Base-by-base conservation (phyloP, 441 rosid species). In the Mallotus repandus region DNA sequence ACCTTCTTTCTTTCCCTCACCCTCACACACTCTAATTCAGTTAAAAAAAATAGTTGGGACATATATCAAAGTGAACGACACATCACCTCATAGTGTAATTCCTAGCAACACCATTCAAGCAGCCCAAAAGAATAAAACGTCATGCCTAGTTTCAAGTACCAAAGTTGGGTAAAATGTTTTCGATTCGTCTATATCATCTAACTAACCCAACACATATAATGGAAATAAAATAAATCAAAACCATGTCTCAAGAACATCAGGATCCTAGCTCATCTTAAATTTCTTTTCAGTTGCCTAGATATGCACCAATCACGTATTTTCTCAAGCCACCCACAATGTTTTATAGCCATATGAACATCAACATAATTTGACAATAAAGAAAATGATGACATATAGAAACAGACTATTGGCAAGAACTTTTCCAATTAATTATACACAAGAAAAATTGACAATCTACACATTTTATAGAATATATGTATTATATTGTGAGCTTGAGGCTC, bases 81-180 rank as follows among this genome's bases (percentile, higher is more conserved):
- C 94, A 71, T 93, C 93, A 71, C 95, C 95, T 74, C 97, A 95
- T 74, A 95, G 81, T 79, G 83, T 84, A 63, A 90, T 91, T 74
- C 99, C 96, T 80, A 89, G 74, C 97, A 95, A 90, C 75, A 93
- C 98, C 99, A 93, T 93, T 59, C 98, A 89, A 74, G 96, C 98
- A 84, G 93, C 99, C 98, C 99, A 95, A 74, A 95, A 95, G 76
- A 95, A 95, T 67, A 93, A 81, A 78, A 95, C 91, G 82, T 93
- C 99, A 76, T 95, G 98, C 60, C 98, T 97, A 71, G 98, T 95
- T 84, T 95, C 98, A 70, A 93, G 91, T 41, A 95, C 88, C 22
- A 97, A 91, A 66, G 98, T 93, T 19, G 99, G 99, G 79, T 95
- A 91, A 82, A 95, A 95, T 58, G 85, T 80, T 83, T 83, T 89